Percentiles rank a stretch among this genome's conserved stretches.
Evolutionary conservation across 169 alveolate genomes (phyloP).

Genomic region (Besnoitia besnoiti): DNA sequence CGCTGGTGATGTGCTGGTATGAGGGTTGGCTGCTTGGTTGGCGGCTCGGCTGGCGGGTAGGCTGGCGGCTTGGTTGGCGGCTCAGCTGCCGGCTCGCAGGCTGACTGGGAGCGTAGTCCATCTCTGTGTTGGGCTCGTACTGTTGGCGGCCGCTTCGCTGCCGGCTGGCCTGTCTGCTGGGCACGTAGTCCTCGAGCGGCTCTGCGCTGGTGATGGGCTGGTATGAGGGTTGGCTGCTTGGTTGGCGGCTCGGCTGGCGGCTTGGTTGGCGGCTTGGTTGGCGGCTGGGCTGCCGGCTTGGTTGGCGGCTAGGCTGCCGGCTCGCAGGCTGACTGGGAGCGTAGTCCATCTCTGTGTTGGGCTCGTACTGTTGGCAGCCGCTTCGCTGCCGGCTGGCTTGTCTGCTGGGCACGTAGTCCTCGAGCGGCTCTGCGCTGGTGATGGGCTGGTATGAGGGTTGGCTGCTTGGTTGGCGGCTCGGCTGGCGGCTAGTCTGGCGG

Average conservation of each 20-base stretch:
- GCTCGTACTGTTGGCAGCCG: neutral
- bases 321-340: too few relatives aligned
- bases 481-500: slow-evolving; percentile 30
- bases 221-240: too few relatives aligned
- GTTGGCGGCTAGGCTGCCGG: too few relatives aligned
- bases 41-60: slow-evolving; percentile 26
- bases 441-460: neutral
- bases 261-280: too few relatives aligned
- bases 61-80: neutral
- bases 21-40: slow-evolving; percentile 16
- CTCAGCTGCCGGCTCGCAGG: neutral
- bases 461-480: slow-evolving; percentile 22
- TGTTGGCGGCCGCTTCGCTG: neutral
- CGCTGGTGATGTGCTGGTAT: neutral
- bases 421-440: neutral
- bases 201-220: neutral
- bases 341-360: too few relatives aligned
- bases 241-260: too few relatives aligned
- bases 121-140: neutral
- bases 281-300: too few relatives aligned
- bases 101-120: neutral
- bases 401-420: neutral
- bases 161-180: neutral
- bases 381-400: neutral
- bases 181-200: neutral